Evolutionary conservation across 169 alveolate species (phyloP), one percentile per base, ranked within the genome.

Genomic region (Babesia ovata): DNA sequence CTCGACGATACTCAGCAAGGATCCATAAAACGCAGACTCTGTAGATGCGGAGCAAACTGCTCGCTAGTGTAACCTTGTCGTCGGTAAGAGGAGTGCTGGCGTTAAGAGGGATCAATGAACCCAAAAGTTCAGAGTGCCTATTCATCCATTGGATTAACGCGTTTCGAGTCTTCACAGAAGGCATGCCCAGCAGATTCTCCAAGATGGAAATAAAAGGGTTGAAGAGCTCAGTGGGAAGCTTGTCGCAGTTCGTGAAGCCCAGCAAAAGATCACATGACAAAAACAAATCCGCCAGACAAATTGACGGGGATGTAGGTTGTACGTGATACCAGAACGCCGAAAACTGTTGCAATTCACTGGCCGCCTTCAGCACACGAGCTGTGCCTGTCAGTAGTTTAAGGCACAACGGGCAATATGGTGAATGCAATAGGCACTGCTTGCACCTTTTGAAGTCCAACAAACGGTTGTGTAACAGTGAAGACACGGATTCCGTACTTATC

Each of bases 251-350:
- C 1, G 45, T 52, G 36, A 56, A 53, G 11, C 70, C 67, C 16
- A 75, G 61, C 42, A 79, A 58, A 4, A 59, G 42, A 45, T 70
- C 72, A 49, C 87, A 79, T 24, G 69, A 66, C 60, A 79, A 56
- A 58, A 79, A 53, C 59, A 45, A 42, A 50, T 79, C 87, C 36
- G 81, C 73, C 65, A 79, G 62, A 54, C 76, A 67, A 0, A 69
- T 44, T n/a, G 26, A 59, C 4, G 63, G 36, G 11, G 71, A 63
- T 16, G 75, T 71, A 16, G 82, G 81, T 54, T 72, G 74, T 4
- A 71, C 52, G 62, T 72, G 69, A 66, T 70, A 79, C 87, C 87
- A 79, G 36, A 79, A 71, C 24, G 87, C 26, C 11, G 66, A 60
- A 56, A 79, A 79, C 54, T 79, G 87, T n/a, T 79, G 87, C 45